Evolutionary conservation across 768 basidiomycete species (phyloP).

Genomic region (Amanita rubescens): DNA sequence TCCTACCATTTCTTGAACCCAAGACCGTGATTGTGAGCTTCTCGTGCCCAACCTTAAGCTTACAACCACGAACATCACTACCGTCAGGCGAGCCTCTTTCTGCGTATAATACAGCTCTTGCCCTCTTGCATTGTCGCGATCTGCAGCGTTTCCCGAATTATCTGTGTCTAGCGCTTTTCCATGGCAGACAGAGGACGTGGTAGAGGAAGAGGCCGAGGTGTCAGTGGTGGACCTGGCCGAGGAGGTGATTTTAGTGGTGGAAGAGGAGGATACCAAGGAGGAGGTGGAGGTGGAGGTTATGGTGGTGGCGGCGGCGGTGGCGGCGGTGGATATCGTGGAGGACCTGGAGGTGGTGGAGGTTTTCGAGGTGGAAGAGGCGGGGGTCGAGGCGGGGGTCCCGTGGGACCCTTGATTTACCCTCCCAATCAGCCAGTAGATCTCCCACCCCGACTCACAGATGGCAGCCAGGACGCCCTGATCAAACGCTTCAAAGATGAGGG

Average conservation of each 20-base stretch:
- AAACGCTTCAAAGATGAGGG: slow-evolving; percentile 22
- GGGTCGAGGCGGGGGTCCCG: slow-evolving; percentile 8
- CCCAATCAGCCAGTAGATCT: slow-evolving; percentile 31
- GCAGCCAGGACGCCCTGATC: slow-evolving; percentile 30
- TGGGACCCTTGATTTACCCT: slow-evolving; percentile 11
- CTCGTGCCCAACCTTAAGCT: slow-evolving; percentile 6
- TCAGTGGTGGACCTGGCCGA: slow-evolving; percentile 16
- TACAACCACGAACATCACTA: slow-evolving; percentile 2
- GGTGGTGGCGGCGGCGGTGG: not conserved
- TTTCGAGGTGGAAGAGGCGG: not conserved
- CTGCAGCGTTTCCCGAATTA: not conserved
- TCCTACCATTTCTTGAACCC: not conserved
- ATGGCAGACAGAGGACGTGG: slow-evolving; percentile 10
- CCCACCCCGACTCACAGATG: slow-evolving; percentile 24
- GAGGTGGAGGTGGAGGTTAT: slow-evolving; percentile 9
- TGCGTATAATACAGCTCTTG: not conserved
- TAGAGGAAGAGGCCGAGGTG: slow-evolving; percentile 20
- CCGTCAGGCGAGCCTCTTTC: not conserved
- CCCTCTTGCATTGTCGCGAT: no score
- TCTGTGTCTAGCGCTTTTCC: no score
- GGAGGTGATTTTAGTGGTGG: not conserved
- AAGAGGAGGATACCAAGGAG: slow-evolving; percentile 21
- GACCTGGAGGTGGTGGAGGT: slow-evolving; percentile 6
- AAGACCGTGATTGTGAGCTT: slow-evolving; percentile 7
- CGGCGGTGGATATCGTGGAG: slow-evolving; percentile 20